A percentile compares a stretch with the other conserved stretches of the same genome.
Evolutionary conservation across 495 filamentous ascomycete genomes (phyloP).

Genomic region (Lophiostoma macrostomum): DNA sequence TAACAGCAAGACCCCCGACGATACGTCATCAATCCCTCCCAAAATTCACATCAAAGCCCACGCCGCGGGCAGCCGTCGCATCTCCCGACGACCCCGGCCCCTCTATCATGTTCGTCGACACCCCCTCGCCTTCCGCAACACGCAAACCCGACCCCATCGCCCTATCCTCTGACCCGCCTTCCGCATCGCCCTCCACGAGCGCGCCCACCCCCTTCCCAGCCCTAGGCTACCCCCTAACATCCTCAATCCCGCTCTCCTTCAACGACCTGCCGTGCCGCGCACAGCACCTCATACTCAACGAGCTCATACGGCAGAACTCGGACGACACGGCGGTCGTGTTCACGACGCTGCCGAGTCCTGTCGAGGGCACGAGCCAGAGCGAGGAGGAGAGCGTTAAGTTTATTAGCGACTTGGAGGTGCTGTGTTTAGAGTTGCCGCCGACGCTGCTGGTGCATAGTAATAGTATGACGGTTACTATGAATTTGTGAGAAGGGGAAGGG

Average conservation of each 20-base stretch:
- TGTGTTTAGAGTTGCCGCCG: conserved; percentile 66
- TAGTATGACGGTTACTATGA: conserved; percentile 87
- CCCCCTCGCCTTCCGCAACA: conserved; percentile 37
- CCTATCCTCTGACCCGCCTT: neutral
- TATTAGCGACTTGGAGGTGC: conserved; percentile 71
- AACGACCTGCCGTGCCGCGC: conserved; percentile 80
- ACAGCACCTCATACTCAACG: conserved; percentile 82
- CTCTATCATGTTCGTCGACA: conserved; percentile 74
- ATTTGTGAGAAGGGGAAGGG: conserved; percentile 48
- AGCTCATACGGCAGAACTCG: conserved; percentile 70
- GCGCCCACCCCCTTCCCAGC: conserved; percentile 33
- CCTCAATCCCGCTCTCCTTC: conserved; percentile 67
- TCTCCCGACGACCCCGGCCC: conserved; percentile 62
- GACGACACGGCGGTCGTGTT: conserved; percentile 76
- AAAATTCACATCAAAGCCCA: conserved; percentile 69
- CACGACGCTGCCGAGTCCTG: conserved; percentile 73
- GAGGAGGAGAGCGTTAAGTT: conserved; percentile 68
- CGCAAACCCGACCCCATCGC: conserved; percentile 24
- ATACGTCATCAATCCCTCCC: conserved; percentile 45
- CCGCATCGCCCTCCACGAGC: conserved; percentile 3
- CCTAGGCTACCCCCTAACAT: conserved; percentile 52
- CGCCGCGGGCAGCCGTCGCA: conserved; percentile 67
- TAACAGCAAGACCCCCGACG: conserved; percentile 49
- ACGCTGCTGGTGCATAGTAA: conserved; percentile 80
- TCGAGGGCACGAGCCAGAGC: conserved; percentile 68